A percentile compares a stretch with the other conserved stretches of the same genome.
These are phyloP conservation scores for Bruguiera gymnorhiza DNA, from an alignment of 345 rosid genomes.

Conservation along the genomic window DNA sequence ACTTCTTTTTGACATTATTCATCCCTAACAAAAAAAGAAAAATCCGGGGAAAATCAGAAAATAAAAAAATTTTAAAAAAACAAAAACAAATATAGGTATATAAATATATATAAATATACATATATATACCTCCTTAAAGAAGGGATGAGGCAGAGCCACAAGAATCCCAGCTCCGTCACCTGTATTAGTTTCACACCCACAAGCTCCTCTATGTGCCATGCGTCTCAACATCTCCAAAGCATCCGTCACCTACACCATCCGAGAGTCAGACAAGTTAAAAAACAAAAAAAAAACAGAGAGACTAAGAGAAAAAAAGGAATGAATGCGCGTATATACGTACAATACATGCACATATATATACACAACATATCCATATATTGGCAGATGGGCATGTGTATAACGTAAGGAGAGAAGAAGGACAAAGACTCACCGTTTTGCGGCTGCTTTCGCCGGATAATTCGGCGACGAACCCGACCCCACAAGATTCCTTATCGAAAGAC, in stretches of 20 bases:
- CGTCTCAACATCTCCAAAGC: constrained; percentile 92
- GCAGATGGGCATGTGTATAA: neutral
- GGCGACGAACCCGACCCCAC: constrained; percentile 98
- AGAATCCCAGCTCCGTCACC: constrained; percentile 99
- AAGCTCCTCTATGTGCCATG: constrained; percentile 97
- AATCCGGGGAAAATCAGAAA: no score
- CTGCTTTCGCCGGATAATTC: constrained; percentile 80
- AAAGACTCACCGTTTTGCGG: constrained; percentile 70
- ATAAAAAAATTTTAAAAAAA: neutral
- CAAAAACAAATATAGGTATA: neutral
- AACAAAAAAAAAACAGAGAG: constrained; percentile 9
- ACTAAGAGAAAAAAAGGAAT: neutral
- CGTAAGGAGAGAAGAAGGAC: neutral
- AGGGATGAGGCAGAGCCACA: constrained; percentile 79
- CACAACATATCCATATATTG: neutral
- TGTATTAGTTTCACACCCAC: constrained; percentile 96
- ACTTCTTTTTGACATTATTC: no score
- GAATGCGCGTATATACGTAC: neutral
- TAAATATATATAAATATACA: neutral
- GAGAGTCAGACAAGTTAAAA: neutral
- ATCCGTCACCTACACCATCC: constrained; percentile 59
- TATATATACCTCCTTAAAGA: constrained; percentile 56
- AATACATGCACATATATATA: no score
- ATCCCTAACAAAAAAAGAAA: no score
- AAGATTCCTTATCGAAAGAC: constrained; percentile 87